phyloP scores from a whole-genome alignment of 257 asterid genomes.

The Orobanche coerulescens region DNA sequence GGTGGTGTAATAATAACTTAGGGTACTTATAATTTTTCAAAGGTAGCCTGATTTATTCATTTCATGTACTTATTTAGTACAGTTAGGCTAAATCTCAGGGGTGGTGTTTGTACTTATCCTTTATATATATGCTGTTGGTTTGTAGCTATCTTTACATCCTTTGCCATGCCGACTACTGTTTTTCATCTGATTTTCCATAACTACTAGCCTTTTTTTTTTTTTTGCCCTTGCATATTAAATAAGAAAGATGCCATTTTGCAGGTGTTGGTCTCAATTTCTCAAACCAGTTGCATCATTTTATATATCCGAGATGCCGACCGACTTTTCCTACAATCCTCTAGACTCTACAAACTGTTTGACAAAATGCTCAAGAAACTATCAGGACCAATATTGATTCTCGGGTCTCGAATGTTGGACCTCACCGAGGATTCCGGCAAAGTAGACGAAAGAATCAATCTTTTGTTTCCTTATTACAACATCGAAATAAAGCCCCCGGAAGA shows the following conservation, averaged over 20 bases:
- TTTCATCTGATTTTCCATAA: background rate
- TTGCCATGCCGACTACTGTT: background rate
- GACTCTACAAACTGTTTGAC: constrained; percentile 51
- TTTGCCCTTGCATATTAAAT: background rate
- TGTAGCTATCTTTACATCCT: no score
- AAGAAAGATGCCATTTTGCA: constrained; percentile 26
- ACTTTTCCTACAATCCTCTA: constrained; percentile 49
- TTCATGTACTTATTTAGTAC: no score
- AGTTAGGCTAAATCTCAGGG: no score
- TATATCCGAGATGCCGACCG: constrained; percentile 73
- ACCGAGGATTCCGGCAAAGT: constrained; percentile 45
- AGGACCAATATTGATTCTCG: constrained; percentile 76
- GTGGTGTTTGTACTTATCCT: no score
- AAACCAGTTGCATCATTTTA: constrained; percentile 45
- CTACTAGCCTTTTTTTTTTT: no score
- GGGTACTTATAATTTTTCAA: no score
- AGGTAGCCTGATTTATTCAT: no score
- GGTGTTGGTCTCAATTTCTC: constrained; percentile 68
- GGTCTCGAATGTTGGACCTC: constrained; percentile 58
- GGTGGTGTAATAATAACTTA: background rate
- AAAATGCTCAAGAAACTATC: constrained; percentile 70
- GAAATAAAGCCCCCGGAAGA: constrained; percentile 82
- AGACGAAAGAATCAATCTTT: constrained; percentile 43
- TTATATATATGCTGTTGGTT: no score
- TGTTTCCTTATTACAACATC: constrained; percentile 71